Evolutionary conservation across 208 protist species (phyloP).

Genomic region (Trypanosoma mega): DNA sequence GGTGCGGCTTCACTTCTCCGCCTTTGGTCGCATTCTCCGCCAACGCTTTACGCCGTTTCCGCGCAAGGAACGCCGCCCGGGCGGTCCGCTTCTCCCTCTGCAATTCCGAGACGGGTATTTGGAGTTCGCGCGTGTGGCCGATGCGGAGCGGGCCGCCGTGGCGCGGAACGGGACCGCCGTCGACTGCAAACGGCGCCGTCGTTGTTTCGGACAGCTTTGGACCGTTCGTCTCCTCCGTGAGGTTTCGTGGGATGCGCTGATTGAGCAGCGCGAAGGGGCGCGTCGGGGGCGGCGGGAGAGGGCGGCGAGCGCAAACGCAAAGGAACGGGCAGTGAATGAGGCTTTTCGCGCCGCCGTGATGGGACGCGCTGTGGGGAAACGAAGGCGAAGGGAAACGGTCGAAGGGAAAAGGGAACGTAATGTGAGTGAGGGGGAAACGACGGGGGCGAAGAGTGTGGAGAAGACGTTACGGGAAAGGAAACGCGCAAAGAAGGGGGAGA

Average conservation of each 20-base stretch:
- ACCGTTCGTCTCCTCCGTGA: conserved; percentile 60
- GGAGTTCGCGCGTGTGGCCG: conserved; percentile 53
- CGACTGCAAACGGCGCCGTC: conserved; percentile 55
- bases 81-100: conserved; percentile 59
- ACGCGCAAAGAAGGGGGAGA: neutral
- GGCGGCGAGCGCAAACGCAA: conserved; percentile 45
- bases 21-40: conserved; percentile 63
- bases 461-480: neutral
- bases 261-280: conserved; percentile 59
- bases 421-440: neutral
- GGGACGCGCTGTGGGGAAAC: conserved; percentile 12
- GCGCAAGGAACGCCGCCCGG: conserved; percentile 69
- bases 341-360: conserved; percentile 66
- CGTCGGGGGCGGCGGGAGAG: conserved; percentile 38
- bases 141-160: conserved; percentile 45
- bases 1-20: conserved; percentile 63
- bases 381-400: conserved; percentile 20
- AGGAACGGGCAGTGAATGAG: conserved; percentile 70
- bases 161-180: conserved; percentile 63
- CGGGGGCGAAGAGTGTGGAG: neutral
- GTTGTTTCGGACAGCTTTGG: conserved; percentile 80
- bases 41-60: conserved; percentile 76
- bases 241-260: conserved; percentile 63
- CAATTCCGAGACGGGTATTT: conserved; percentile 82
- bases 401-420: conserved; percentile 3